Evolutionary conservation across 176 grass and related monocot genomes (phyloP), one percentile per base, ranked within the genome.

Genomic region (Triticum dicoccoides): DNA sequence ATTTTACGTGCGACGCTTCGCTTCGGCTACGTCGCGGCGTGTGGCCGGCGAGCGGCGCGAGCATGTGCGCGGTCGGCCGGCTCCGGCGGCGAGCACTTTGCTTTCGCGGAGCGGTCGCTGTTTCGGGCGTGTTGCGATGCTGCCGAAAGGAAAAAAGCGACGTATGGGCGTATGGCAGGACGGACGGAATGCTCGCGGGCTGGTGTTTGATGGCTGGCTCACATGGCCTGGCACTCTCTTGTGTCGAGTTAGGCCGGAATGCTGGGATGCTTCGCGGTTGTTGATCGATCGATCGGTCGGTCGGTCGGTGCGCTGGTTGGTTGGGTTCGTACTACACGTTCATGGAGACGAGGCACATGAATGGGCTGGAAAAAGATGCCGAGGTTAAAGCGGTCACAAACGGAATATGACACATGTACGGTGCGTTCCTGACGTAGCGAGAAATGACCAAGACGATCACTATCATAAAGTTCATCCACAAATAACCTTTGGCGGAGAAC

Each of bases 1-100:
- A 47, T 32, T 76, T 76, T 76, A 27, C 73, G 73, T 76, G 73
- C 73, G 45, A 76, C 25, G 73, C 73, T 76, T 76, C 0, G 73
- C 45, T 76, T 10, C 25, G 42, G n/a, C 23, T 21, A 41, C 69
- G 34, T 72, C 11, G 37, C 11, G 51, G 51, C 11, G 67, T 20
- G 15, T 69, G 32, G 69, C 69, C 70, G 70, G 39, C 4, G 70
- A 24, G 35, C 1, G 70, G 13, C 68, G 68, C 65, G 6, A 1
- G 69, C 72, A 75, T 76, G 73, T 76, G 73, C 24, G 73, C 8
- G 41, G 70, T 74, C 73, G 73, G 14, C 2, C 62, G 24, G 11
- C 24, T 65, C 24, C 62, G 62, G 65, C 42, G 41, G 73, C 11
- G 45, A 17, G 73, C 73, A 76, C 52, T 14, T 54, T 6, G 73